phyloP scores from a whole-genome alignment of 139 green algal genomes.

The Chlamydomonas sp. region DNA sequence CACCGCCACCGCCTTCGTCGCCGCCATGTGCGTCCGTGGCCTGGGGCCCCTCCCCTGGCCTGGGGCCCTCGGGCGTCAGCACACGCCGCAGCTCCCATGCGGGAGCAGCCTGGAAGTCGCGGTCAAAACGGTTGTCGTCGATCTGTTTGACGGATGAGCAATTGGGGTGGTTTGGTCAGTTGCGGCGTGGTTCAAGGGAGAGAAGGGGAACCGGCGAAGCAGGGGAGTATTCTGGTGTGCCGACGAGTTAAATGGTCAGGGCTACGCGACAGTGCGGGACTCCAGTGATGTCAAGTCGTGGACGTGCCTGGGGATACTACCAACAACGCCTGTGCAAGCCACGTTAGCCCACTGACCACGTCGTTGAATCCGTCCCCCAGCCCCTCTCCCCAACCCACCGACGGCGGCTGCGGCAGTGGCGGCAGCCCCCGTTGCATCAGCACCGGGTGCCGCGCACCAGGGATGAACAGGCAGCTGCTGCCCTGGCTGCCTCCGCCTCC shows the following conservation, averaged over 20 bases:
- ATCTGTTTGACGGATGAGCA: conserved; percentile 1
- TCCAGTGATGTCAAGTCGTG: too few relatives aligned
- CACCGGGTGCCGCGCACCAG: conserved; percentile 60
- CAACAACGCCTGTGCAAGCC: too few relatives aligned
- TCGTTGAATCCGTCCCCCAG: too few relatives aligned
- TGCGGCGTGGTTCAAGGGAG: neutral
- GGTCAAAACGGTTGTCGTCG: conserved; percentile 61
- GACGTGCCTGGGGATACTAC: too few relatives aligned
- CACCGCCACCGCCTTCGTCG: neutral
- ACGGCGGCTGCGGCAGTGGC: conserved; percentile 57
- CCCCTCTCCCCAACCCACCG: conserved; percentile 23
- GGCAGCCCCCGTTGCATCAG: conserved; percentile 60
- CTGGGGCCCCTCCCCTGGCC: neutral
- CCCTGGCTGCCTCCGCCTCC: neutral
- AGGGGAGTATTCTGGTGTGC: too few relatives aligned
- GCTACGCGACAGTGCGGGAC: too few relatives aligned
- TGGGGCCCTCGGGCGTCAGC: neutral
- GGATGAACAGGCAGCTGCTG: conserved; percentile 38
- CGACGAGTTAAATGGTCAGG: too few relatives aligned
- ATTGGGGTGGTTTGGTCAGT: neutral
- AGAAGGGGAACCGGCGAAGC: too few relatives aligned
- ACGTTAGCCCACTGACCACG: too few relatives aligned
- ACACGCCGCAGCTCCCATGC: conserved; percentile 41
- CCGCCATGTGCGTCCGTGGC: neutral
- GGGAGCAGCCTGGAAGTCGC: conserved; percentile 44